Base-by-base conservation (phyloP, 805 yeast species). In the Metschnikowia lachancei region DNA sequence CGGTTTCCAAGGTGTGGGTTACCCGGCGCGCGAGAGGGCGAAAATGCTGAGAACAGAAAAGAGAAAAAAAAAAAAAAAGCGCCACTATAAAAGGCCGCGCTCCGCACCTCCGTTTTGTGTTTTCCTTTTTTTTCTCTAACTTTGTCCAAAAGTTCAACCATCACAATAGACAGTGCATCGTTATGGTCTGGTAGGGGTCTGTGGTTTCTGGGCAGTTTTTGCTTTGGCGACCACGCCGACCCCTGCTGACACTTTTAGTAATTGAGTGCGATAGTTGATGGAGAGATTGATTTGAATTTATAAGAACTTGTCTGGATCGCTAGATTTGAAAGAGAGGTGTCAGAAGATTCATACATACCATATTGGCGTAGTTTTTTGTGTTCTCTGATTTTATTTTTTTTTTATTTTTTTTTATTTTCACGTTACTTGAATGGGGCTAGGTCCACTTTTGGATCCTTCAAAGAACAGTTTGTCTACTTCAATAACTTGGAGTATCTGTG, bases 61-160 rank as follows among this genome's bases (percentile, higher is more conserved):
- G 32, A 34, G 56, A 36, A 32, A 37, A 34, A 29, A 18, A 18
- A 14, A 20, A n/a, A n/a, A n/a, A n/a, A n/a, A n/a, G n/a, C n/a
- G n/a, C n/a, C 31, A 48, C 45, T 44, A 46, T 39, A 32, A 47
- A 47, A 47, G 16, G 36, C 44, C n/a, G 20, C 39, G 36, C 28
- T 14, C 17, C 30, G 24, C 26, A 9, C 32, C 13, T 5, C 20
- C 20, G 28, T 22, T 26, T 26, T 9, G 12, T 0, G n/a, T 13
- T 35, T 20, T 36, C 34, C 26, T 39, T 53, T 55, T 59, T 58
- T 55, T 53, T 61, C 54, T 52, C 62, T 64, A 64, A 78, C 83
- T 80, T 79, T 80, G 83, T 81, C 83, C 83, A 77, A 79, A 78
- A 76, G 72, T 74, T 26, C 63, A 69, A 77, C 85, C 84, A 72